Conservation (phyloP, 176 grass and related monocot species). For the Phoenix roebelenii region DNA sequence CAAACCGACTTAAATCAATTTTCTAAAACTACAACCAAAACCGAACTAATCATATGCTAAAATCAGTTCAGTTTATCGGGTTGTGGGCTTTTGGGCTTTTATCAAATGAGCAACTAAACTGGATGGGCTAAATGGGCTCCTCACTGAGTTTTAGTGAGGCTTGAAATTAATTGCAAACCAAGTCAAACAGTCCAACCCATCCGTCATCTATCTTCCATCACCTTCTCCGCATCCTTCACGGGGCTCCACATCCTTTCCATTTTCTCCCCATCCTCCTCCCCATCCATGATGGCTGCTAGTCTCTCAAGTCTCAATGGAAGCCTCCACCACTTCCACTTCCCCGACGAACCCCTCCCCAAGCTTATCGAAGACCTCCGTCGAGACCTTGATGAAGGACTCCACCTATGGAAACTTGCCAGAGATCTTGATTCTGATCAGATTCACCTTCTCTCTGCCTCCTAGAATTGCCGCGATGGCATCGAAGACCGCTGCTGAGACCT, state of each 20-base stretch:
- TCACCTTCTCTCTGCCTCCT: too few relatives aligned
- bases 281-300: slow-evolving; percentile 18
- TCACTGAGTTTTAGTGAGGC: too few relatives aligned
- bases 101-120: too few relatives aligned
- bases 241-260: slow-evolving; percentile 6
- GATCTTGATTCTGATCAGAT: background rate
- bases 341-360: background rate
- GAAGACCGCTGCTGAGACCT: slow-evolving; percentile 27
- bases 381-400: slow-evolving; percentile 44
- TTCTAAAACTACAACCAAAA: too few relatives aligned
- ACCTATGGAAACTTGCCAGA: slow-evolving; percentile 38
- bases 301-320: slow-evolving; percentile 25
- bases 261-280: background rate
- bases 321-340: slow-evolving; percentile 32
- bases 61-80: too few relatives aligned
- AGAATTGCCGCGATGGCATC: too few relatives aligned
- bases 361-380: slow-evolving; percentile 20
- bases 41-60: too few relatives aligned
- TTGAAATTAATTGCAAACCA: too few relatives aligned
- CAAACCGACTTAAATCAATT: too few relatives aligned
- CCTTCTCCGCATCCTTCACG: slow-evolving; percentile 34
- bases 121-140: too few relatives aligned
- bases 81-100: too few relatives aligned
- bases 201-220: slow-evolving; percentile 40
- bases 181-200: slow-evolving; percentile 32